Conservation (phyloP, 345 rosid species). For the Lepidium africanum region DNA sequence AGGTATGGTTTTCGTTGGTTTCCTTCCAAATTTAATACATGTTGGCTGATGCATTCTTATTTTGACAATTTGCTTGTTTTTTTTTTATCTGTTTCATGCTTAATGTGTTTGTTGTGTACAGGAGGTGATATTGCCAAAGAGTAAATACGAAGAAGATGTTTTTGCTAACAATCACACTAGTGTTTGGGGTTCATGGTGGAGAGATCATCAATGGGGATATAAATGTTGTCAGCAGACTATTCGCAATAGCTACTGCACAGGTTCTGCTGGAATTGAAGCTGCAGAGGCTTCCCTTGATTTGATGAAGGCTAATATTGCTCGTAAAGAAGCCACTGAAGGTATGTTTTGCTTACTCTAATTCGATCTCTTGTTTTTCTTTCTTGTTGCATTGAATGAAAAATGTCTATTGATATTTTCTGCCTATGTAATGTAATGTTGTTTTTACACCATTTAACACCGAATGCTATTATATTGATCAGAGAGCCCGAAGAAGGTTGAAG, state of each 20-base stretch:
- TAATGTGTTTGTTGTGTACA: not conserved
- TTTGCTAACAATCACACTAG: conserved; percentile 62
- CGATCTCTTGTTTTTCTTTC: no score
- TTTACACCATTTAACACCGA: not conserved
- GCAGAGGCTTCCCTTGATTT: conserved; percentile 79
- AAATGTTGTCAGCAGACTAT: conserved; percentile 78
- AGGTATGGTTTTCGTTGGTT: conserved; percentile 29
- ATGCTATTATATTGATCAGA: conserved; percentile 8
- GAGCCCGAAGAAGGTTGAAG: conserved; percentile 38
- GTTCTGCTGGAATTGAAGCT: conserved; percentile 86
- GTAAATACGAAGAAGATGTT: conserved; percentile 66
- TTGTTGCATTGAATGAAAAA: not conserved
- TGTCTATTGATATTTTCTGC: not conserved
- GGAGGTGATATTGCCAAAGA: conserved; percentile 60
- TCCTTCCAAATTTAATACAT: not conserved
- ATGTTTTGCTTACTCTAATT: conserved; percentile 1
- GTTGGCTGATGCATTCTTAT: not conserved
- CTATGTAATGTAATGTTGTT: not conserved
- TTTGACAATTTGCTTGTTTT: not conserved
- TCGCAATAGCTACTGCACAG: conserved; percentile 89
- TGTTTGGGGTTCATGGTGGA: conserved; percentile 96
- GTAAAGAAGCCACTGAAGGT: conserved; percentile 59
- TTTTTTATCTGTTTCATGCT: not conserved
- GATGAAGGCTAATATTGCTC: conserved; percentile 78
- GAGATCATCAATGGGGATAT: conserved; percentile 87